Evolutionary conservation across 306 rosid genomes (phyloP).

Genomic region (Comarum palustre): DNA sequence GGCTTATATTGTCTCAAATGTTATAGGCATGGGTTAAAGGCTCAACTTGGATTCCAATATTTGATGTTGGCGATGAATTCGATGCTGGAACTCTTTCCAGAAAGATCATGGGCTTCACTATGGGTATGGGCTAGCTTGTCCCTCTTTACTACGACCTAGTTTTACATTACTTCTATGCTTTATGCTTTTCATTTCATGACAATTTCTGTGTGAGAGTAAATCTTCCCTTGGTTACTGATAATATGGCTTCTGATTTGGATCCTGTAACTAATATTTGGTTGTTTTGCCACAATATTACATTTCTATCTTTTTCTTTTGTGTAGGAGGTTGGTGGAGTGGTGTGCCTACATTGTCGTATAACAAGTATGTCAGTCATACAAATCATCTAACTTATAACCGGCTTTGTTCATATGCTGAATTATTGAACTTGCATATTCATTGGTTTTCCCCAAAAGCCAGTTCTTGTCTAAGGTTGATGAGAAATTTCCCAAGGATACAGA

Average conservation of each 20-base stretch:
- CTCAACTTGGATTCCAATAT: slow-evolving; percentile 86
- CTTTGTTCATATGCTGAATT: slow-evolving; percentile 11
- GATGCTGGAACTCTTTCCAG: slow-evolving; percentile 63
- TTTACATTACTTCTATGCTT: neutral
- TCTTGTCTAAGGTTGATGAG: slow-evolving; percentile 67
- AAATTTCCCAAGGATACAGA: slow-evolving; percentile 76
- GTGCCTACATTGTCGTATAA: slow-evolving; percentile 71
- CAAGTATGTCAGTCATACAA: slow-evolving; percentile 37
- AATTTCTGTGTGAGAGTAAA: slow-evolving; percentile 3
- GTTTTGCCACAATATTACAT: slow-evolving; percentile 23
- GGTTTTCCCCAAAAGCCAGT: slow-evolving; percentile 50
- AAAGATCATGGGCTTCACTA: slow-evolving; percentile 61
- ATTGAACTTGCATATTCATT: slow-evolving; percentile 19
- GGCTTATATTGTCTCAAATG: slow-evolving; percentile 10
- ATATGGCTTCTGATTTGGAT: neutral
- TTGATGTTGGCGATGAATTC: slow-evolving; percentile 53
- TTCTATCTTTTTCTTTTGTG: slow-evolving; percentile 15
- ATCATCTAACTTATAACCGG: slow-evolving; percentile 10
- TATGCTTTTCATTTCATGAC: neutral
- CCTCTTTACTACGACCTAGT: neutral
- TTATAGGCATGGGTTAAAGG: slow-evolving; percentile 90
- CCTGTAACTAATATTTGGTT: neutral
- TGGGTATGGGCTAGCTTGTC: slow-evolving; percentile 54
- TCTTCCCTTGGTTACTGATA: slow-evolving; percentile 3
- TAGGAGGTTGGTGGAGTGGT: slow-evolving; percentile 99